Evolutionary conservation across 768 basidiomycete species (phyloP), one percentile per base, ranked within the genome.

Genomic region (Boletus pseudo-olivaceus): DNA sequence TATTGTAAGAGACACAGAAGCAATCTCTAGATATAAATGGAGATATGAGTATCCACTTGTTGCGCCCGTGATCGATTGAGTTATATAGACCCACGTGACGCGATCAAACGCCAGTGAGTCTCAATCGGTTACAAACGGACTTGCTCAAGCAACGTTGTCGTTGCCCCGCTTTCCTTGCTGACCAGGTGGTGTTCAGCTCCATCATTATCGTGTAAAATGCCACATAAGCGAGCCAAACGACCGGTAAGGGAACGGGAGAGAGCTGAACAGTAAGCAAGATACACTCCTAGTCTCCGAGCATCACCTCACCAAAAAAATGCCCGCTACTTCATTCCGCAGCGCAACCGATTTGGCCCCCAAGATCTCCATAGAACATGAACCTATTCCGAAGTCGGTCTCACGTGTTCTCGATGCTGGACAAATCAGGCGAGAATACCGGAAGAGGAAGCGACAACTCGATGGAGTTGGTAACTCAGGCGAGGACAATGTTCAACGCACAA

Each of bases 361-460:
- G 55, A 73, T 72, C 58, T 62, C 71, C 20, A 68, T 73, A 7
- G 65, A 82, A 62, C 72, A 76, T 43, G 90, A 92, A 61, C 72
- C 76, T 5, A 76, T 91, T 19, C 89, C 90, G 9, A 92, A 90
- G 71, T 80, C 84, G 10, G 78, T 78, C 15, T 68, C 78, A 34
- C 81, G 89, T 14, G 77, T 90, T 19, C 67, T 91, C 37, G 82
- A 90, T 60, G 85, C 88, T 2, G 73, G 72, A 20, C 70, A 75
- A 54, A 76, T 88, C 41, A 76, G 85, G 41, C 76, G 80, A 29
- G 79, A 82, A 45, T 87, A 72, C 66, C 78, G 74, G 20, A 65
- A 69, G 49, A 83, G 77, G 67, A 81, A 78, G 62, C 74, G 77
- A 33, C 57, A 62, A 42, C 43, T 59, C 43, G 64, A 57, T 41